A percentile compares a stretch with the other conserved stretches of the same genome.
Evolutionary conservation across 2,329 filamentous ascomycete genomes (phyloP).

Genomic region (Paradendryphiella salina): DNA sequence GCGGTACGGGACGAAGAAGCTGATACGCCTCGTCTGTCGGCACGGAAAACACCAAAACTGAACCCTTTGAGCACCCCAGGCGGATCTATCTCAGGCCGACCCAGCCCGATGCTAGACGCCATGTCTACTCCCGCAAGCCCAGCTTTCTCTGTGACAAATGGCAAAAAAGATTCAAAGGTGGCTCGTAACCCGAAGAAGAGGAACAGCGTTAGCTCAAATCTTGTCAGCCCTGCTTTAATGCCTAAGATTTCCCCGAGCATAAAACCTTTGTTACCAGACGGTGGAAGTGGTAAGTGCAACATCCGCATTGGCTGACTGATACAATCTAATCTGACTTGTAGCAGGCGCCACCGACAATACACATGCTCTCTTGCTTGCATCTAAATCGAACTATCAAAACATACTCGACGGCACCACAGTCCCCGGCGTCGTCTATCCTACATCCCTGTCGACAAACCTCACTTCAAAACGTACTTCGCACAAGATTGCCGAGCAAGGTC

Average conservation of each 20-base stretch:
- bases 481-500: slow-evolving; percentile 95
- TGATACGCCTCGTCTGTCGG: slow-evolving; percentile 64
- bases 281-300: slow-evolving; percentile 53
- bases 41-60: slow-evolving; percentile 68
- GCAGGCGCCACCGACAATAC: slow-evolving; percentile 58
- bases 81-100: slow-evolving; percentile 32
- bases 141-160: slow-evolving; percentile 31
- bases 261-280: slow-evolving; percentile 80
- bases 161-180: slow-evolving; percentile 40
- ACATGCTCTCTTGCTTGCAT: slow-evolving; percentile 76
- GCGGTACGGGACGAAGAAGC: slow-evolving; percentile 52
- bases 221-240: slow-evolving; percentile 82
- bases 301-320: neutral
- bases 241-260: slow-evolving; percentile 94
- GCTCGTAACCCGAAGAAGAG: slow-evolving; percentile 46
- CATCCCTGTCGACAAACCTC: slow-evolving; percentile 86
- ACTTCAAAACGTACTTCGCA: slow-evolving; percentile 97
- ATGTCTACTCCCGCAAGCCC: slow-evolving; percentile 56
- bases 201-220: slow-evolving; percentile 63
- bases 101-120: slow-evolving; percentile 58
- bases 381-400: slow-evolving; percentile 98
- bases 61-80: slow-evolving; percentile 58
- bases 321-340: slow-evolving; percentile 17
- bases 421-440: slow-evolving; percentile 87
- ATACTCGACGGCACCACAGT: slow-evolving; percentile 91